Evolutionary conservation across 139 green algal species (phyloP).

Genomic region (Edaphochlamys debaryana): DNA sequence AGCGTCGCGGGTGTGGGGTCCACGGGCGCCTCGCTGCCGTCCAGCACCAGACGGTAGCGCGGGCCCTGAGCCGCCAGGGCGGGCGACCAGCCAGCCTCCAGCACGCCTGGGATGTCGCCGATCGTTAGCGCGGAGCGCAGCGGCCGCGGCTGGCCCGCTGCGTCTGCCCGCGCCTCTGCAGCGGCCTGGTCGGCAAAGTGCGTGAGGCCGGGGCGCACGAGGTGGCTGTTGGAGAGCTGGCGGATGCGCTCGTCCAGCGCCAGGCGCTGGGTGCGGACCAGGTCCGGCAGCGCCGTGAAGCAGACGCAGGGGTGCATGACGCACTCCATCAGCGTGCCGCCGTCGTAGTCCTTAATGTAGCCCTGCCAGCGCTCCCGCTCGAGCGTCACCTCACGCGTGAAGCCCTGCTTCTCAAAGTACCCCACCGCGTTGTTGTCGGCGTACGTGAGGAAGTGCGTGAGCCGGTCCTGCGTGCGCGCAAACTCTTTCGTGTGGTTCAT

Average conservation of each 20-base stretch:
- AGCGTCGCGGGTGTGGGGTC: conserved; percentile 62
- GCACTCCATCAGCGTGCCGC: conserved; percentile 98
- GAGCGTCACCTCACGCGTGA: conserved; percentile 90
- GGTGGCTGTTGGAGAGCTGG: conserved; percentile 79
- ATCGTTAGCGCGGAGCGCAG: conserved; percentile 41
- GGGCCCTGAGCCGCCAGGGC: conserved; percentile 11
- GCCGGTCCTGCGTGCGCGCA: conserved; percentile 77
- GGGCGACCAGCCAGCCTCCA: conserved; percentile 82
- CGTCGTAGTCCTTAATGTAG: conserved; percentile 99
- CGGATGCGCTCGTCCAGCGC: conserved; percentile 74
- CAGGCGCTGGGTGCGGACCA: conserved; percentile 46
- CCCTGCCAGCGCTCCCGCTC: conserved; percentile 81
- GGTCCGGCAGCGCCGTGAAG: conserved; percentile 68
- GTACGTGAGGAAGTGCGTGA: conserved; percentile 97
- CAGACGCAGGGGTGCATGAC: conserved; percentile 77
- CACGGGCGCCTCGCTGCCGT: conserved; percentile 19
- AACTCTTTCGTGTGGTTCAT: conserved; percentile 97
- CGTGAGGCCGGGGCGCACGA: conserved; percentile 74
- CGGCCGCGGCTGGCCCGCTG: not conserved
- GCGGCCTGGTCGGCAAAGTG: conserved; percentile 32
- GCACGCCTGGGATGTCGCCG: conserved; percentile 83
- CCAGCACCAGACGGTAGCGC: conserved; percentile 54
- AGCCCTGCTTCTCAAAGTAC: conserved; percentile 98
- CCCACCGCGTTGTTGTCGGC: conserved; percentile 99
- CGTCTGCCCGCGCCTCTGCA: not conserved